Conservation (phyloP, 2,329 filamentous ascomycete species). For the Colletotrichum cereale region DNA sequence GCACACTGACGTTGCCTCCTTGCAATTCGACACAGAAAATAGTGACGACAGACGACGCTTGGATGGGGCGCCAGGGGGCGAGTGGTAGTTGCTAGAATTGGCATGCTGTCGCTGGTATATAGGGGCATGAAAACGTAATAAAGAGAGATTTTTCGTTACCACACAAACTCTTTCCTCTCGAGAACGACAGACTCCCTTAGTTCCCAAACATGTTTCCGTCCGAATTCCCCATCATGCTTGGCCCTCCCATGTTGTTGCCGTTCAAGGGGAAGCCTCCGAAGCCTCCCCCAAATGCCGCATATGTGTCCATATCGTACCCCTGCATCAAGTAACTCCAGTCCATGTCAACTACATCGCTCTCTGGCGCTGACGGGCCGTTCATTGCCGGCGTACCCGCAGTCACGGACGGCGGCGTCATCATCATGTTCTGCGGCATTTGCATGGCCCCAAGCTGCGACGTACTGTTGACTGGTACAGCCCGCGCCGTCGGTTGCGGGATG, state of each 20-base stretch:
- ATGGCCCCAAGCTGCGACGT: slow-evolving; percentile 41
- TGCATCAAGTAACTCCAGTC: slow-evolving; percentile 64
- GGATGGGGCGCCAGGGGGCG: slow-evolving; percentile 50
- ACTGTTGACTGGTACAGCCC: slow-evolving; percentile 45
- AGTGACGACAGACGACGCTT: slow-evolving; percentile 53
- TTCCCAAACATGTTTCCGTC: slow-evolving; percentile 38
- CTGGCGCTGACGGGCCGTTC: slow-evolving; percentile 42
- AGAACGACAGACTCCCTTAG: neutral
- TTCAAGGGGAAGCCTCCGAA: slow-evolving; percentile 41
- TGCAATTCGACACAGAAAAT: slow-evolving; percentile 47
- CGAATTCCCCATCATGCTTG: slow-evolving; percentile 43
- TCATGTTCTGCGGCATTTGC: slow-evolving; percentile 46
- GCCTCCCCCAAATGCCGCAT: slow-evolving; percentile 46
- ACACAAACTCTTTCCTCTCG: too few relatives aligned
- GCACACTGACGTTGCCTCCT: slow-evolving; percentile 54
- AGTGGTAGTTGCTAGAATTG: slow-evolving; percentile 42
- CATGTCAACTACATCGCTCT: slow-evolving; percentile 54
- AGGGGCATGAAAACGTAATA: neutral
- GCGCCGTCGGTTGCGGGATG: slow-evolving; percentile 42
- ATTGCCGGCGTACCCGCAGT: slow-evolving; percentile 42
- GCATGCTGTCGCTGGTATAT: neutral
- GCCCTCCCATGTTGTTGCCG: slow-evolving; percentile 39
- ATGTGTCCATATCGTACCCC: slow-evolving; percentile 51
- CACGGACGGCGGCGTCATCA: slow-evolving; percentile 48
- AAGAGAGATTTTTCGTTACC: neutral